phyloP scores from a whole-genome alignment of 1,284 basidiomycete species.

The Inonotus hispidus region DNA sequence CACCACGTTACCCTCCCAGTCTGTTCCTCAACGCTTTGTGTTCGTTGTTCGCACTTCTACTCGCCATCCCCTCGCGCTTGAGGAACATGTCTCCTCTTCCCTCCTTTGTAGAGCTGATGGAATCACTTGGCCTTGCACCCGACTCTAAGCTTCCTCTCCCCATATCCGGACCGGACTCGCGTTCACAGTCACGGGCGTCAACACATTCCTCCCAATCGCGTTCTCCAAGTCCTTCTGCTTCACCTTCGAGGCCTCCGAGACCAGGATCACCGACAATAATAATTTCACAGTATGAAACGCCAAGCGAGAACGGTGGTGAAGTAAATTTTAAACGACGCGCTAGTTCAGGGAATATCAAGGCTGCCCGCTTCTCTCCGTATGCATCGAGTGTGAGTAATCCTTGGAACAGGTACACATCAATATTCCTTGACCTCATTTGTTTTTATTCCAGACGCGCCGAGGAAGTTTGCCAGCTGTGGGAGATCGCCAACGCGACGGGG shows the following conservation, averaged over 20 bases:
- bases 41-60: constrained; percentile 9
- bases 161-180: constrained; percentile 42
- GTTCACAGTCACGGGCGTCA: constrained; percentile 27
- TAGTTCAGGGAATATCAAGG: constrained; percentile 17
- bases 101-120: constrained; percentile 81
- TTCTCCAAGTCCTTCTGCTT: background rate
- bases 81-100: constrained; percentile 40
- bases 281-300: constrained; percentile 15
- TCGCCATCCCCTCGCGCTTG: constrained; percentile 10
- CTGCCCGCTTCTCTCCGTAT: constrained; percentile 19
- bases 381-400: constrained; percentile 12
- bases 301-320: background rate
- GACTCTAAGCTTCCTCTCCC: constrained; percentile 40
- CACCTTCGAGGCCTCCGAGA: background rate
- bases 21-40: constrained; percentile 28
- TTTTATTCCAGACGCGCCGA: constrained; percentile 30
- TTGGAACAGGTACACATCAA: background rate
- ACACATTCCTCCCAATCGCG: constrained; percentile 4
- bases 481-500: constrained; percentile 15
- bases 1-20: constrained; percentile 21
- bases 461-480: constrained; percentile 29
- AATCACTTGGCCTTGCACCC: constrained; percentile 54
- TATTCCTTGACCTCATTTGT: background rate
- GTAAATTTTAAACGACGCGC: constrained; percentile 15
- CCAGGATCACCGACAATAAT: constrained; percentile 15